Evolutionary conservation across 2,329 filamentous ascomycete genomes (phyloP).

Genomic region (Emydomyces testavorans): DNA sequence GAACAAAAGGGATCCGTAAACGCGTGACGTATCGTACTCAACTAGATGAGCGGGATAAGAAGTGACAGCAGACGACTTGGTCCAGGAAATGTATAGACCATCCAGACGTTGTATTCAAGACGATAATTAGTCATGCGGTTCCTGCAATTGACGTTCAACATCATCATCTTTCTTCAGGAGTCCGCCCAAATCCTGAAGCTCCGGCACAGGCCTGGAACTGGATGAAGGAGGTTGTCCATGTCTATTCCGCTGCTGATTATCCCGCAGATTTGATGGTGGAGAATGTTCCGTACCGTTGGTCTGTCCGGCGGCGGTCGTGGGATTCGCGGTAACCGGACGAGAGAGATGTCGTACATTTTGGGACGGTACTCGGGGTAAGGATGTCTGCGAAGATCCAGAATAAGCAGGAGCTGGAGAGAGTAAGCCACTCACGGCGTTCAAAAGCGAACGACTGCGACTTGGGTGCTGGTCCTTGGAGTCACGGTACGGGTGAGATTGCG

Average conservation of each 20-base stretch:
- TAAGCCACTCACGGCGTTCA: conserved; percentile 29
- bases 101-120: too few relatives aligned
- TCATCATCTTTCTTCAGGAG: conserved; percentile 22
- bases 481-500: conserved; percentile 5
- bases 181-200: conserved; percentile 37
- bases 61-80: not conserved
- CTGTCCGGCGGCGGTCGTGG: not conserved
- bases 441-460: conserved; percentile 22
- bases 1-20: conserved; percentile 3
- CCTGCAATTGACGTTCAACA: conserved; percentile 2
- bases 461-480: conserved; percentile 6
- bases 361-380: conserved; percentile 5
- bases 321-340: conserved; percentile 7
- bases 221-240: not conserved
- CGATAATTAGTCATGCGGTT: not conserved
- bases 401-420: conserved; percentile 14
- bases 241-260: not conserved
- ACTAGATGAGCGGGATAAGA: not conserved
- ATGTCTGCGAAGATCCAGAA: conserved; percentile 13
- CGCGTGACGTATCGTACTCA: conserved; percentile 3
- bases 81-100: not conserved
- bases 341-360: conserved; percentile 15
- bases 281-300: not conserved
- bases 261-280: not conserved
- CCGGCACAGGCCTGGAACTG: conserved; percentile 7